Percentiles rank a stretch among this genome's conserved stretches.
These are phyloP conservation scores for Leishmania lainsoni DNA, from an alignment of 208 protist genomes.

Conservation along the genomic window DNA sequence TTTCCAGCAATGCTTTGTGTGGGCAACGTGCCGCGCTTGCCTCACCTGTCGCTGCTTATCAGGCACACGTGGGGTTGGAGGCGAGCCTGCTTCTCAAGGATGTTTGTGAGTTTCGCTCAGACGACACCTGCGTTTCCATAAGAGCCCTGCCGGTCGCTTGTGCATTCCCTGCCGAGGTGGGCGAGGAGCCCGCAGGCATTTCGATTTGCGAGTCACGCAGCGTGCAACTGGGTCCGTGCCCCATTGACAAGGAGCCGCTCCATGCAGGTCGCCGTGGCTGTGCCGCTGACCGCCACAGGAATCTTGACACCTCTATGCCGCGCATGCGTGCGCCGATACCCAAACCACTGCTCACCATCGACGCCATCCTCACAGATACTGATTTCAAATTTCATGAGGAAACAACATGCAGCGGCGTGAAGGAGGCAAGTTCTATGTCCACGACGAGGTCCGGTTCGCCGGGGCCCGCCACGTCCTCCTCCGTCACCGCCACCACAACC, in stretches of 20 bases:
- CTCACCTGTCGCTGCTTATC: constrained; percentile 7
- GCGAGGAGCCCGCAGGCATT: background rate
- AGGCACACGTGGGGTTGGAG: constrained; percentile 12
- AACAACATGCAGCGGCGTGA: background rate
- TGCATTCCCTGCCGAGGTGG: background rate
- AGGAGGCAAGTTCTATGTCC: background rate
- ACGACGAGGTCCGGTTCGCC: constrained; percentile 5
- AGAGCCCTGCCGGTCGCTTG: background rate
- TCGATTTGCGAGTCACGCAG: constrained; percentile 4
- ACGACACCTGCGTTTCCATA: background rate
- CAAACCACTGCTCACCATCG: constrained; percentile 26
- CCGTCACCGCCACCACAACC: constrained; percentile 6
- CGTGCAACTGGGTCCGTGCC: constrained; percentile 14
- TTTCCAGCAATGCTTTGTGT: background rate
- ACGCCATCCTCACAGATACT: constrained; percentile 1
- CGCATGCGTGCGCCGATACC: constrained; percentile 7
- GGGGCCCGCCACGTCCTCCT: background rate
- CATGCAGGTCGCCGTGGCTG: background rate
- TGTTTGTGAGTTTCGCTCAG: constrained; percentile 8
- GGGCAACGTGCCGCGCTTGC: constrained; percentile 5
- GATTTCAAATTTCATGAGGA: background rate
- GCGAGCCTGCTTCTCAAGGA: constrained; percentile 6
- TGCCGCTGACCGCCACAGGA: background rate
- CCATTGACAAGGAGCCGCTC: constrained; percentile 4
- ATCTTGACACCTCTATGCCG: background rate